Conservation (phyloP, 2,329 filamentous ascomycete genomes). For the Trichocomaceae sp. region DNA sequence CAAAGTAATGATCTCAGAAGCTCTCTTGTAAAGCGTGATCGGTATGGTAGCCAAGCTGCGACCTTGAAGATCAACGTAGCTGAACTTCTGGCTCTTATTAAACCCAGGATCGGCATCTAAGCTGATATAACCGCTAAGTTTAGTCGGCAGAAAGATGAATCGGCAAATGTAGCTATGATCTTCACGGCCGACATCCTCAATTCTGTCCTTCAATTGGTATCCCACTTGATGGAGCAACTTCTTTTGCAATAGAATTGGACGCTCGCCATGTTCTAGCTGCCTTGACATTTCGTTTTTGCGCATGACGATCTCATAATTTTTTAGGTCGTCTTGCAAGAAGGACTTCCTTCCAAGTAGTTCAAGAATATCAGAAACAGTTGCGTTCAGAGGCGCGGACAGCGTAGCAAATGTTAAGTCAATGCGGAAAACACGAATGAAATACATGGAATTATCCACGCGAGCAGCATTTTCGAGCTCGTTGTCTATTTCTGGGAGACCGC, state of each 20-base stretch:
- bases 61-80: conserved; percentile 84
- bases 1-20: conserved; percentile 85
- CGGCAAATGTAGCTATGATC: conserved; percentile 96
- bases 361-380: conserved; percentile 80
- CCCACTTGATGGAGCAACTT: conserved; percentile 83
- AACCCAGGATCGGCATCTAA: conserved; percentile 72
- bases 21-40: conserved; percentile 85
- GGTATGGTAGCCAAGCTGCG: conserved; percentile 91
- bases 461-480: conserved; percentile 64
- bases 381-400: conserved; percentile 73
- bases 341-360: conserved; percentile 91
- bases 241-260: conserved; percentile 87
- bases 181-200: conserved; percentile 90
- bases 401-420: conserved; percentile 92
- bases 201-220: conserved; percentile 75
- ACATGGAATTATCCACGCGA: conserved; percentile 68
- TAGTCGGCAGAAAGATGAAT: conserved; percentile 87
- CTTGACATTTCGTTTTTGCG: conserved; percentile 85
- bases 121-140: conserved; percentile 70
- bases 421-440: conserved; percentile 92
- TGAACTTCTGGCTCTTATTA: conserved; percentile 80
- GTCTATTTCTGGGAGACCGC: conserved; percentile 32
- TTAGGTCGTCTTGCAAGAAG: conserved; percentile 78
- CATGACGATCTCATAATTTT: conserved; percentile 93
- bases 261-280: conserved; percentile 69